Percentiles rank a stretch among this genome's conserved stretches.
Evolutionary conservation across 2,329 filamentous ascomycete species (phyloP).

Genomic region (Cylindrodendrum hubeiense): DNA sequence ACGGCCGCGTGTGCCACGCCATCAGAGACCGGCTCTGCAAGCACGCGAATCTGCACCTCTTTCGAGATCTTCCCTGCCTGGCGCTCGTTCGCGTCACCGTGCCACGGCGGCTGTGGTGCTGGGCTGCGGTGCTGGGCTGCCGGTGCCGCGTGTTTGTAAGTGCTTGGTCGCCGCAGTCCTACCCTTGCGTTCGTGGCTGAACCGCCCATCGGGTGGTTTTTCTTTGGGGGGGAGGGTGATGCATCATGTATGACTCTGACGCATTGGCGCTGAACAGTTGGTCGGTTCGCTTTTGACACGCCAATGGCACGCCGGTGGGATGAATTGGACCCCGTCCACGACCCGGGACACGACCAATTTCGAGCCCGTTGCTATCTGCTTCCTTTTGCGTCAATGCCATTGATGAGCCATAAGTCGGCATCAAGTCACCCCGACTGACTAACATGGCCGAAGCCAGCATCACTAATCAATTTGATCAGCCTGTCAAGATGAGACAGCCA

Average conservation of each 20-base stretch:
- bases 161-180: constrained; percentile 34
- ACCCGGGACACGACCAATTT: not conserved
- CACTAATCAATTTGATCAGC: not conserved
- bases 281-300: not conserved
- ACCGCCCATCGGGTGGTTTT: not conserved
- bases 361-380: not conserved
- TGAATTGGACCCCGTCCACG: not conserved
- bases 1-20: constrained; percentile 36
- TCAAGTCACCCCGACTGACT: not conserved
- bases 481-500: constrained; percentile 9
- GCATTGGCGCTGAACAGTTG: constrained; percentile 2
- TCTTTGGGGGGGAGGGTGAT: not conserved
- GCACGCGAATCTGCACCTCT: constrained; percentile 44
- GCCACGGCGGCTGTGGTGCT: not conserved
- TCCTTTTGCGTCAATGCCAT: not conserved
- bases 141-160: constrained; percentile 41
- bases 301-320: not conserved
- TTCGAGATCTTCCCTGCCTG: constrained; percentile 40
- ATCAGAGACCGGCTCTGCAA: constrained; percentile 48
- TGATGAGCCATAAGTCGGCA: not conserved
- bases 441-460: not conserved
- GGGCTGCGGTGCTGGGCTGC: not conserved
- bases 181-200: constrained; percentile 2
- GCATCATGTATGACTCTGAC: constrained; percentile 5
- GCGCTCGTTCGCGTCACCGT: not conserved